Percentiles rank a stretch among this genome's conserved stretches.
phyloP scores from a whole-genome alignment of 2,329 filamentous ascomycete species.

The Ascomycota sp. region DNA sequence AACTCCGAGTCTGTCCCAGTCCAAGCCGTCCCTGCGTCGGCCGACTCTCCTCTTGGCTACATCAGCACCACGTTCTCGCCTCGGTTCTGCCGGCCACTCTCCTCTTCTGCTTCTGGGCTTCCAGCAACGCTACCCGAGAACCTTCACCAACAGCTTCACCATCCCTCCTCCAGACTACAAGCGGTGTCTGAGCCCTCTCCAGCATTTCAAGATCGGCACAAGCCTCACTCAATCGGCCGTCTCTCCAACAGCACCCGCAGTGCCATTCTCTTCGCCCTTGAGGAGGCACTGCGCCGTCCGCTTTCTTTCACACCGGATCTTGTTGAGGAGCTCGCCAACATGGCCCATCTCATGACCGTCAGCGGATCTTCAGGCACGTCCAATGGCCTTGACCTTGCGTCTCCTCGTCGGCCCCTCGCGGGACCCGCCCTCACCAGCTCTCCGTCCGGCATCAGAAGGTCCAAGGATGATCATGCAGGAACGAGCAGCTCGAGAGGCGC shows the following conservation, averaged over 20 bases:
- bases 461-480: slow-evolving; percentile 84
- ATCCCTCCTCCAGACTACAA: slow-evolving; percentile 3
- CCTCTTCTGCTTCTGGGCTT: not conserved
- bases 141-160: slow-evolving; percentile 4
- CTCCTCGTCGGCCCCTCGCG: slow-evolving; percentile 22
- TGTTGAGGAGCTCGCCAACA: slow-evolving; percentile 71
- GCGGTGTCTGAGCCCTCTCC: slow-evolving; percentile 8
- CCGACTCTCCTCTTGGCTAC: slow-evolving; percentile 21
- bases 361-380: slow-evolving; percentile 30
- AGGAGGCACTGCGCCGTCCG: slow-evolving; percentile 70
- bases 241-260: slow-evolving; percentile 70
- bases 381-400: slow-evolving; percentile 28
- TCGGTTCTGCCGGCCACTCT: not conserved
- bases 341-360: slow-evolving; percentile 55
- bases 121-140: slow-evolving; percentile 6
- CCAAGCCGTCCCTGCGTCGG: slow-evolving; percentile 23
- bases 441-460: slow-evolving; percentile 47
- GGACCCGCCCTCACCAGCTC: slow-evolving; percentile 29
- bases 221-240: slow-evolving; percentile 28
- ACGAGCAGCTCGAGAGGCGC: slow-evolving; percentile 53
- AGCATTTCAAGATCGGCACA: slow-evolving; percentile 11
- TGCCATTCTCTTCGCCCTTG: slow-evolving; percentile 77
- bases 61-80: not conserved
- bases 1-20: slow-evolving; percentile 19
- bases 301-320: slow-evolving; percentile 64